Conservation (phyloP, 768 basidiomycete genomes). For the Cystobasidium onofrii region DNA sequence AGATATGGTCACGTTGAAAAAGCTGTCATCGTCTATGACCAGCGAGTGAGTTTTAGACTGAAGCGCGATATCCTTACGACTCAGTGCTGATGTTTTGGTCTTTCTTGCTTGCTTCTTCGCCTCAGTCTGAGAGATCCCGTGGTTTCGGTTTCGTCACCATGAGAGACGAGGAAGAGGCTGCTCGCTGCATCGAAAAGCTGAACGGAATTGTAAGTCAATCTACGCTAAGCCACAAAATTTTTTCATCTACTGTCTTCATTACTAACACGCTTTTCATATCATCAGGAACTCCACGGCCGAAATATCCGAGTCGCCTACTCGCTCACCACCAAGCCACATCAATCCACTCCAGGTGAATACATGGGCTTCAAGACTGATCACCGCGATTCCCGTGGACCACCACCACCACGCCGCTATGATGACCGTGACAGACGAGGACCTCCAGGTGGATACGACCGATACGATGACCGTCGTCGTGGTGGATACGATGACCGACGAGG, state of each 20-base stretch:
- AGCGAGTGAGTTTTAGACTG: conserved; percentile 34
- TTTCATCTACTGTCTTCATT: too few relatives aligned
- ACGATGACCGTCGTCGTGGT: conserved; percentile 31
- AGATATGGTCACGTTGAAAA: conserved; percentile 79
- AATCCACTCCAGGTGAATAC: conserved; percentile 89
- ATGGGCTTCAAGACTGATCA: conserved; percentile 23
- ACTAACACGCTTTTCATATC: background rate
- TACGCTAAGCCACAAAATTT: too few relatives aligned
- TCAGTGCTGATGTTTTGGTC: too few relatives aligned
- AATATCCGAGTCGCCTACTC: conserved; percentile 95
- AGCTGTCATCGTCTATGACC: conserved; percentile 34
- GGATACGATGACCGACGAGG: conserved; percentile 34
- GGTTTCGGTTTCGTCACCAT: conserved; percentile 98
- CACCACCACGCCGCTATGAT: conserved; percentile 30
- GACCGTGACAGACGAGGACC: conserved; percentile 47
- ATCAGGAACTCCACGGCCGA: conserved; percentile 86
- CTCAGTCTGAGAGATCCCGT: conserved; percentile 78
- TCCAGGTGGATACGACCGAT: conserved; percentile 35
- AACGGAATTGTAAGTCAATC: conserved; percentile 73
- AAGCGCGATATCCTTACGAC: too few relatives aligned
- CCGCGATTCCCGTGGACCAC: background rate
- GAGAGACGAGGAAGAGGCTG: conserved; percentile 77
- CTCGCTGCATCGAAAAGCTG: conserved; percentile 74
- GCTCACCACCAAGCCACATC: conserved; percentile 84
- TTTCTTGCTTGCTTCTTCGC: background rate